A percentile compares a stretch with the other conserved stretches of the same genome.
phyloP scores from a whole-genome alignment of 352 stramenopile species.

The Pythium sp. region DNA sequence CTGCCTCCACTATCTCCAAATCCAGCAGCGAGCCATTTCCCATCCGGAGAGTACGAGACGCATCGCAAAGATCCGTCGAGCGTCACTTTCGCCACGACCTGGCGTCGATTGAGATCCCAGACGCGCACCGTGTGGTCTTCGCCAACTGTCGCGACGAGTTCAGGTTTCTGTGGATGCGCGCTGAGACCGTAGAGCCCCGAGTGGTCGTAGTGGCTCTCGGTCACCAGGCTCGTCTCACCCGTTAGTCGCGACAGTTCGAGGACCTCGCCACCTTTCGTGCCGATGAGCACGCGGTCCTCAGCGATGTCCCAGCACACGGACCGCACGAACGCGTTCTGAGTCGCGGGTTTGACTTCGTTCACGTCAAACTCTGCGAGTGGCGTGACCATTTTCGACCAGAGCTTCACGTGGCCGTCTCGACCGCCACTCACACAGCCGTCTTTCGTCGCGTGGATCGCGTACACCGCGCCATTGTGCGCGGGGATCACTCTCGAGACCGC shows the following conservation, averaged over 20 bases:
- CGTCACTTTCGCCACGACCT: conserved; percentile 52
- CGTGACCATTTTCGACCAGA: conserved; percentile 52
- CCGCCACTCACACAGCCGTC: conserved; percentile 59
- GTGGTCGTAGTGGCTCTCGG: conserved; percentile 59
- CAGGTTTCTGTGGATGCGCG: conserved; percentile 39
- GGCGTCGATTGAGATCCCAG: conserved; percentile 56
- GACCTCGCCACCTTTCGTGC: conserved; percentile 63
- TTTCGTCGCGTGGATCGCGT: conserved; percentile 56
- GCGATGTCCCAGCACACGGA: conserved; percentile 67
- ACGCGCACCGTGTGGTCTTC: conserved; percentile 69
- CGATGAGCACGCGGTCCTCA: conserved; percentile 67
- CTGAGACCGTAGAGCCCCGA: conserved; percentile 47
- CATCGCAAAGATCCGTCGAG: conserved; percentile 59
- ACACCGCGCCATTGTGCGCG: conserved; percentile 66
- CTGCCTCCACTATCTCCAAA: conserved; percentile 35
- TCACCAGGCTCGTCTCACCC: conserved; percentile 53
- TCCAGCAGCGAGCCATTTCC: conserved; percentile 63
- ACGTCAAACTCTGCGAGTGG: conserved; percentile 67
- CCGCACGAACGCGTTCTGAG: conserved; percentile 41
- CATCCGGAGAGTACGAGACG: conserved; percentile 59
- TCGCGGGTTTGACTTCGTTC: conserved; percentile 45
- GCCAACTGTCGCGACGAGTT: conserved; percentile 65
- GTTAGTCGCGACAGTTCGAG: conserved; percentile 70
- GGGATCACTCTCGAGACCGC: conserved; percentile 52
- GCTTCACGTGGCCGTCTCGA: conserved; percentile 63